These are phyloP conservation scores for Boletus patriciae DNA, from an alignment of 768 basidiomycete genomes.

Conservation along the genomic window DNA sequence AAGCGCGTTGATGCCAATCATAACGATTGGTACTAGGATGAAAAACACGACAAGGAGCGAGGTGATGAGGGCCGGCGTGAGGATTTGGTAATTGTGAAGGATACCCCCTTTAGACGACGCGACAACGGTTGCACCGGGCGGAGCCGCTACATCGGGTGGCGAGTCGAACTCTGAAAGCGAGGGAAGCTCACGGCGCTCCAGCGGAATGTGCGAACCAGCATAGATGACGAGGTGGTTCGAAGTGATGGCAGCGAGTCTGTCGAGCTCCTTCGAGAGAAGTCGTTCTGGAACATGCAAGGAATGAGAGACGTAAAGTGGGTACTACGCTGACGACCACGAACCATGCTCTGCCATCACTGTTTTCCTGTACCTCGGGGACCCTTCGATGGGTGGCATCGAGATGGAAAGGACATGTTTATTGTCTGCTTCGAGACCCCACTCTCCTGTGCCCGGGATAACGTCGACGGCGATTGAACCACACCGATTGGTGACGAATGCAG, in stretches of 20 bases:
- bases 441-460: conserved; percentile 40
- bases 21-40: conserved; percentile 62
- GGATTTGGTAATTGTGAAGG: conserved; percentile 70
- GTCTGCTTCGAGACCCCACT: conserved; percentile 36
- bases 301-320: conserved; percentile 1
- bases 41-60: conserved; percentile 64
- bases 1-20: conserved; percentile 63
- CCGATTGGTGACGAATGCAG: conserved; percentile 45
- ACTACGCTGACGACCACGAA: conserved; percentile 31
- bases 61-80: conserved; percentile 73
- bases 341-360: conserved; percentile 53
- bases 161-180: conserved; percentile 32
- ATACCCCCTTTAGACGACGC: conserved; percentile 53
- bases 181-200: conserved; percentile 44
- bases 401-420: conserved; percentile 59
- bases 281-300: conserved; percentile 35
- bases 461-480: conserved; percentile 54
- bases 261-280: conserved; percentile 50
- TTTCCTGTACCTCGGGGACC: conserved; percentile 45
- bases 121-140: conserved; percentile 32
- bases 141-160: conserved; percentile 19
- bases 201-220: conserved; percentile 48
- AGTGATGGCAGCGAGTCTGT: conserved; percentile 46
- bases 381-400: conserved; percentile 50
- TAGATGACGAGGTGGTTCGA: conserved; percentile 68